These are phyloP conservation scores for Lasiodiplodia citricola DNA, from an alignment of 2,329 filamentous ascomycete species.

Conservation along the genomic window DNA sequence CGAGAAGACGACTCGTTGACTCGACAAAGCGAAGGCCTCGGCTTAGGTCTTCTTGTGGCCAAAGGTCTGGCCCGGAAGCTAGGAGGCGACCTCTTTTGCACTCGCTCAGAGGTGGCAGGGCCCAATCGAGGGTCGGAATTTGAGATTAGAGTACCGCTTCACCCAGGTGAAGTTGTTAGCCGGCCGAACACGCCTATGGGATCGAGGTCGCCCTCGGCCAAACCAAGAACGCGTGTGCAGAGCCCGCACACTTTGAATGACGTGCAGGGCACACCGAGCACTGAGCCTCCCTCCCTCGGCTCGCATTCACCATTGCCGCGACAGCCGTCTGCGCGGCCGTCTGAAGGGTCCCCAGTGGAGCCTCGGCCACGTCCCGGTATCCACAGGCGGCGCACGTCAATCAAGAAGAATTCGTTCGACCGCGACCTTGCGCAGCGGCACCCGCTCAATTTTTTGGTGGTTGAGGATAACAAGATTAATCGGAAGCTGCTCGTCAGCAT, in stretches of 20 bases:
- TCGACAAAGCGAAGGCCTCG: constrained; percentile 70
- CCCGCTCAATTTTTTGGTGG: constrained; percentile 71
- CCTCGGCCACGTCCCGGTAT: constrained; percentile 25
- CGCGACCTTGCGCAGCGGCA: constrained; percentile 63
- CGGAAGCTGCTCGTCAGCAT: constrained; percentile 70
- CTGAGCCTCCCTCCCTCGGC: constrained; percentile 27
- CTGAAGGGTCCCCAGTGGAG: constrained; percentile 8
- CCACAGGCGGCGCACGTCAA: constrained; percentile 9
- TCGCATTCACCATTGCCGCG: constrained; percentile 27
- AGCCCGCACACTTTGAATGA: constrained; percentile 11
- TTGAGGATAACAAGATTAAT: constrained; percentile 76
- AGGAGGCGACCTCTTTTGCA: constrained; percentile 69
- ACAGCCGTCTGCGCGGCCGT: constrained; percentile 35
- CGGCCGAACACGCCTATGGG: constrained; percentile 12
- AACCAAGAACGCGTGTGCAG: constrained; percentile 26
- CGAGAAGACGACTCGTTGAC: constrained; percentile 72
- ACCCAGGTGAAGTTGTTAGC: constrained; percentile 51
- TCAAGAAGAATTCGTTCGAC: constrained; percentile 52
- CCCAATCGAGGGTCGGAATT: constrained; percentile 69
- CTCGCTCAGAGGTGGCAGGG: constrained; percentile 66
- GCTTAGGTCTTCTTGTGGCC: constrained; percentile 72
- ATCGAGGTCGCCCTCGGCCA: constrained; percentile 17
- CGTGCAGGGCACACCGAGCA: constrained; percentile 12
- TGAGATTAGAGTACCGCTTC: constrained; percentile 68
- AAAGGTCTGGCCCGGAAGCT: constrained; percentile 73